Evolutionary conservation across 495 filamentous ascomycete species (phyloP).

Genomic region (Annulohypoxylon nitens): DNA sequence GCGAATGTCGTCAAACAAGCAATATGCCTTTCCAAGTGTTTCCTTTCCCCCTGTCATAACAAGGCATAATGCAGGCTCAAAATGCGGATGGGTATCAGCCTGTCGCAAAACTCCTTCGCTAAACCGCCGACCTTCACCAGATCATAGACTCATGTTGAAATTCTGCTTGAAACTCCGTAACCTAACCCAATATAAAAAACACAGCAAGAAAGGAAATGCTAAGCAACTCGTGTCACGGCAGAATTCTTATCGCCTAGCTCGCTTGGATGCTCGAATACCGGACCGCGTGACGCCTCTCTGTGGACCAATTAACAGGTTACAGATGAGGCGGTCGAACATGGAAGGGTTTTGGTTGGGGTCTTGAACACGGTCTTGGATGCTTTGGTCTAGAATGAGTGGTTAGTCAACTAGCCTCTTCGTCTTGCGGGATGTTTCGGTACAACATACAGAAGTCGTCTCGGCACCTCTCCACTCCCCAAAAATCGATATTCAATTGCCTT

Average conservation of each 20-base stretch:
- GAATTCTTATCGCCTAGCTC: slow-evolving; percentile 39
- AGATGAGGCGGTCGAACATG: slow-evolving; percentile 40
- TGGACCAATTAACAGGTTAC: slow-evolving; percentile 35
- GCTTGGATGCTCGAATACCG: slow-evolving; percentile 51
- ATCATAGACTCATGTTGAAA: slow-evolving; percentile 40
- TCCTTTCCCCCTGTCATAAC: slow-evolving; percentile 26
- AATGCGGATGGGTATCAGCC: slow-evolving; percentile 51
- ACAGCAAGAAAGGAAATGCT: slow-evolving; percentile 47
- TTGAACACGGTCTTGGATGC: slow-evolving; percentile 19
- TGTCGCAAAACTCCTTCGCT: slow-evolving; percentile 49
- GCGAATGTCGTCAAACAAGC: slow-evolving; percentile 48
- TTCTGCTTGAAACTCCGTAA: slow-evolving; percentile 9
- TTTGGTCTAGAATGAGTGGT: slow-evolving; percentile 29
- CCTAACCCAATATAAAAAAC: slow-evolving; percentile 36
- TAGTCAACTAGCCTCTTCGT: slow-evolving; percentile 18
- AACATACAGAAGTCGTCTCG: slow-evolving; percentile 49
- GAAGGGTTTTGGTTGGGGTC: slow-evolving; percentile 27
- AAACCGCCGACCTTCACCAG: slow-evolving; percentile 57
- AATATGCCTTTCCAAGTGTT: slow-evolving; percentile 40
- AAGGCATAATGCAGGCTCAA: slow-evolving; percentile 48
- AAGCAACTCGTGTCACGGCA: slow-evolving; percentile 10
- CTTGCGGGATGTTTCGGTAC: slow-evolving; percentile 1
- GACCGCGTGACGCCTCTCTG: slow-evolving; percentile 40
- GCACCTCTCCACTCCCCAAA: slow-evolving; percentile 29
- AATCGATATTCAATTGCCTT: slow-evolving; percentile 41